Base-by-base conservation (phyloP, 768 basidiomycete species). In the Pleurotus eryngii region DNA sequence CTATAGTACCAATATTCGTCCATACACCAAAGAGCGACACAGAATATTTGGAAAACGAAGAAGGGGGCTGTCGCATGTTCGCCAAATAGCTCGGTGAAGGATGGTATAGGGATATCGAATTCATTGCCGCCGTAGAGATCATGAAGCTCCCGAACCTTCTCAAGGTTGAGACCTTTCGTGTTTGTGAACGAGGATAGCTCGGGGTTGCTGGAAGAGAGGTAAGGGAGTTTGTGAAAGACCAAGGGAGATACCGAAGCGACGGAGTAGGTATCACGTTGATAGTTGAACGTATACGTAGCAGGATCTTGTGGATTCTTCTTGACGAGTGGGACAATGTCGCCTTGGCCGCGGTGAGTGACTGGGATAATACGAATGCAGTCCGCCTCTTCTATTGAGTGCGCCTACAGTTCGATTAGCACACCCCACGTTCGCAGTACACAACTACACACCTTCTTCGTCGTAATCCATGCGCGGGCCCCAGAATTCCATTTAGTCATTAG, bases 1-100 rank as follows among this genome's bases (percentile, higher is more conserved):
- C 90, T 90, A 78, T 98, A 99, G 70, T 97, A 98, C 95, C 95
- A 98, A 70, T 98, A 99, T 69, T 98, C 97, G 65, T 99, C 97
- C 64, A 99, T 72, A 68, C 90, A 93, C 97, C 97, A 99, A 8
- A 99, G 76, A 0, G 92, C 94, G 1, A 98, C 97, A 61, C 97
- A 98, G 74, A 99, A 98, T 15, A 98, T 74, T 73, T 99, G 97
- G 74, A 99, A 99, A 24, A 99, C 97, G 72, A 99, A 99, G 82
- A 99, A 99, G 0, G 97, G 97, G 0, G 97, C 97, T 4, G 95
- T 95, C 1, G 96, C 95, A 67, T 99, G 97, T 75, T 99, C 97
- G 20, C 76, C 80, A 63, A 99, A 98, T 37, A 99, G 83, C 62
- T 94, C 91, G 8, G 81, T 80, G 68, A 99, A 99, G 1, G 90